Evolutionary conservation across 1,284 basidiomycete genomes (phyloP).

Genomic region (Ustilago lituana): DNA sequence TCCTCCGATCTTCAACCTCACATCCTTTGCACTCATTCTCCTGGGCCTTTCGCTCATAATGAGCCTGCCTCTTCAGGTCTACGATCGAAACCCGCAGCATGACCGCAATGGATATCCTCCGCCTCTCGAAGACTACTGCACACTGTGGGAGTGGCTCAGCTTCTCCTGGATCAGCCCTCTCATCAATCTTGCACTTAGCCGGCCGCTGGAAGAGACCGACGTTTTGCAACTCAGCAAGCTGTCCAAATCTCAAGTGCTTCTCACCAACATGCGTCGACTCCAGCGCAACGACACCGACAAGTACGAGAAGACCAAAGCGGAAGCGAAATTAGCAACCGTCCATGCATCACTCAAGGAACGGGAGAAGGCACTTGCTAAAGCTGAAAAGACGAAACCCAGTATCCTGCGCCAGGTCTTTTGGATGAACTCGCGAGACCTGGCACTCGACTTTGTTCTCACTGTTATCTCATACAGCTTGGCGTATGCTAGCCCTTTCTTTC

Average conservation of each 20-base stretch:
- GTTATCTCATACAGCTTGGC: constrained; percentile 45
- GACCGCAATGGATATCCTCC: constrained; percentile 57
- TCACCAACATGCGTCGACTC: constrained; percentile 30
- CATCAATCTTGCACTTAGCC: constrained; percentile 12
- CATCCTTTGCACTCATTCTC: constrained; percentile 4
- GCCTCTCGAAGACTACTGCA: constrained; percentile 78
- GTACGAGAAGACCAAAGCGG: constrained; percentile 9
- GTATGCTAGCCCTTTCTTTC: constrained; percentile 48
- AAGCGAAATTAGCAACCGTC: constrained; percentile 4
- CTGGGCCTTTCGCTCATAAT: constrained; percentile 18
- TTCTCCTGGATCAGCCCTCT: constrained; percentile 76
- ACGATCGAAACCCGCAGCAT: constrained; percentile 28
- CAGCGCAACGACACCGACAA: constrained; percentile 8
- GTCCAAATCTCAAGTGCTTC: constrained; percentile 28
- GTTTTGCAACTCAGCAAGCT: constrained; percentile 44
- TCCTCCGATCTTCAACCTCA: constrained; percentile 18
- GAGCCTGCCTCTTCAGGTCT: constrained; percentile 33
- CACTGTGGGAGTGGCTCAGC: constrained; percentile 79
- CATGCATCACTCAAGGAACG: not conserved
- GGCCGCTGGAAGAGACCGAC: constrained; percentile 46
- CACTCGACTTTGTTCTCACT: constrained; percentile 37
- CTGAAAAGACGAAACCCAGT: constrained; percentile 27
- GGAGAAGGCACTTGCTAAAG: constrained; percentile 22
- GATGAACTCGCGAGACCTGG: constrained; percentile 43
- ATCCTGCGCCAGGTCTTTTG: constrained; percentile 27